These are phyloP conservation scores for Aspergillus felis DNA, from an alignment of 2,329 filamentous ascomycete species.

Conservation along the genomic window DNA sequence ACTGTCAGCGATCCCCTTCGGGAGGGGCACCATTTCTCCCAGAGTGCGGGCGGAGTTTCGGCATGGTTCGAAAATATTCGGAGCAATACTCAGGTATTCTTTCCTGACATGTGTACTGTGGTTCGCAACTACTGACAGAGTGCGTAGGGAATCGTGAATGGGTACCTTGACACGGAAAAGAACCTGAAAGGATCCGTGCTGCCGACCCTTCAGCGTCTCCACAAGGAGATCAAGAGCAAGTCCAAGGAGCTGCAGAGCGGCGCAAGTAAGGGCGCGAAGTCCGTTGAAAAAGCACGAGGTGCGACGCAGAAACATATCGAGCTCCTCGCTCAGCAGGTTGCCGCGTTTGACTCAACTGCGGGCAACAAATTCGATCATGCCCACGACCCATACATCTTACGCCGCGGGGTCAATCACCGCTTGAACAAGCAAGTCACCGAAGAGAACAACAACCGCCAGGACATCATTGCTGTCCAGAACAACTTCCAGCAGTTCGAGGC, in stretches of 20 bases:
- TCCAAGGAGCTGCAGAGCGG: constrained; percentile 81
- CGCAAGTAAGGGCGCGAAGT: constrained; percentile 78
- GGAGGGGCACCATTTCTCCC: constrained; percentile 91
- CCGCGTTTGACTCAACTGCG: constrained; percentile 66
- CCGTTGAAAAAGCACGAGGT: constrained; percentile 83
- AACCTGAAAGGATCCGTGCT: constrained; percentile 80
- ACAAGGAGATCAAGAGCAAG: constrained; percentile 97
- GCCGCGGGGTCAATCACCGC: constrained; percentile 75
- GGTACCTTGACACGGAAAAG: constrained; percentile 87
- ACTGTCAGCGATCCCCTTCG: constrained; percentile 79
- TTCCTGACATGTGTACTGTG: neutral
- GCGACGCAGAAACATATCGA: constrained; percentile 94
- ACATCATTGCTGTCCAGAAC: constrained; percentile 85
- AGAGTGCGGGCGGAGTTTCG: constrained; percentile 78
- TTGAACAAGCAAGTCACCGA: constrained; percentile 87
- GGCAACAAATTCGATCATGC: constrained; percentile 65
- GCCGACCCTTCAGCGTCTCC: constrained; percentile 82
- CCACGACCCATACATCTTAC: constrained; percentile 85
- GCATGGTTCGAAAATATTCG: constrained; percentile 93
- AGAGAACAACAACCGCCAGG: constrained; percentile 94
- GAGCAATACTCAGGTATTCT: constrained; percentile 70
- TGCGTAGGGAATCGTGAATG: constrained; percentile 71
- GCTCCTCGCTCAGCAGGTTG: constrained; percentile 80
- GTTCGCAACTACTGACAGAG: neutral
- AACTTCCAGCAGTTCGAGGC: constrained; percentile 84